Evolutionary conservation across 331 rosid species (phyloP).

Genomic region (Arachis monticola): DNA sequence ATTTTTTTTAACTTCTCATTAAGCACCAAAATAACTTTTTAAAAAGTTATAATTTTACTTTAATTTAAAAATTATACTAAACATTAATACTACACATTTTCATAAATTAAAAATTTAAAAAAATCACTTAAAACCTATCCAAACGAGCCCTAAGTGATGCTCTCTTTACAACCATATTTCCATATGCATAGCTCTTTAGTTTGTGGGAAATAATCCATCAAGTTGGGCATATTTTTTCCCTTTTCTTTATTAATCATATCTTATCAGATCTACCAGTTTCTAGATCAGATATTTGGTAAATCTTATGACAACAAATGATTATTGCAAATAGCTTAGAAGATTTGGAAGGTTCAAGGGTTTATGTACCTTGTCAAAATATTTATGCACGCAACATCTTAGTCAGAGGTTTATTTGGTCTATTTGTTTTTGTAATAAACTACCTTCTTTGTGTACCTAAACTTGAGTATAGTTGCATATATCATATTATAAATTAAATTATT

Average conservation of each 20-base stretch:
- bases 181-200: background rate
- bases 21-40: no score
- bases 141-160: no score
- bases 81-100: no score
- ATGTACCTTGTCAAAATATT: background rate
- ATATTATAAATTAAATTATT: background rate
- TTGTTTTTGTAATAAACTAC: constrained; percentile 2
- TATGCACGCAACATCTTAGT: background rate
- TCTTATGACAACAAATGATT: background rate
- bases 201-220: background rate
- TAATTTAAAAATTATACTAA: no score
- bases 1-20: no score
- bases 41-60: no score
- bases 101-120: no score
- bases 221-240: background rate
- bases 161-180: background rate
- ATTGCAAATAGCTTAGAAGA: background rate
- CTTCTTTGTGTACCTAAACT: background rate
- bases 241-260: background rate
- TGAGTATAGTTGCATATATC: background rate
- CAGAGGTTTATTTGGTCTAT: background rate
- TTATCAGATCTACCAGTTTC: background rate
- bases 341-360: background rate
- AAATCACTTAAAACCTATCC: no score
- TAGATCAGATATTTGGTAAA: background rate